Percentiles rank a stretch among this genome's conserved stretches.
phyloP scores from a whole-genome alignment of 2,329 filamentous ascomycete species.

The Colletotrichum costaricense region DNA sequence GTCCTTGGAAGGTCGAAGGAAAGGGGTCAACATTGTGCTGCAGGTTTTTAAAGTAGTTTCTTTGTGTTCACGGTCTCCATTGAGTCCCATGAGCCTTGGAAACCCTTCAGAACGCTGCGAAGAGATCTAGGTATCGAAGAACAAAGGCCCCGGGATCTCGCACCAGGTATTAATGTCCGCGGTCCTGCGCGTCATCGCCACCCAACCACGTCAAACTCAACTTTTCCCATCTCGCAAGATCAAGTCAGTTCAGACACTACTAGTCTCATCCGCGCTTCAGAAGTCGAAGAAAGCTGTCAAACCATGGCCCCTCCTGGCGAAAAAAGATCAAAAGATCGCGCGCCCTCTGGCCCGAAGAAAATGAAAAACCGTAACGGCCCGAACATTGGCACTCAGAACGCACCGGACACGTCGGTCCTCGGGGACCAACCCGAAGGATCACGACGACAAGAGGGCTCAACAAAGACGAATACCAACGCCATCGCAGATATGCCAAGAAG shows the following conservation, averaged over 20 bases:
- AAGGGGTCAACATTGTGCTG: not conserved
- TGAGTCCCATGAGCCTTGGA: not conserved
- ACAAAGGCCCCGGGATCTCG: not conserved
- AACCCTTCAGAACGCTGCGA: not conserved
- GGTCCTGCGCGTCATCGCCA: not conserved
- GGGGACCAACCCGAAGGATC: too few species aligned
- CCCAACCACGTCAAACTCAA: not conserved
- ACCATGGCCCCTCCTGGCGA: not conserved
- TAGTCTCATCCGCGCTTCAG: not conserved
- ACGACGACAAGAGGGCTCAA: not conserved
- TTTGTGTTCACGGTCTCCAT: not conserved
- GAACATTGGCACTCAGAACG: not conserved
- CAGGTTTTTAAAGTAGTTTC: not conserved
- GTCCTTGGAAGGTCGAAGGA: not conserved
- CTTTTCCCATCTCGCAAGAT: not conserved
- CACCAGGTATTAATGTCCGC: conserved; percentile 2
- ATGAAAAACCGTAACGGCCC: not conserved
- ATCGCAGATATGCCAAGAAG: not conserved
- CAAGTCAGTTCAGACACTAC: not conserved
- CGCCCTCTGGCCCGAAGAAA: not conserved
- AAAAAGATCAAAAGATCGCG: not conserved
- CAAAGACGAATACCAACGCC: not conserved
- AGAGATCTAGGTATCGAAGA: not conserved
- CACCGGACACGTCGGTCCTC: not conserved
- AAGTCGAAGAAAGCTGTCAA: not conserved